Evolutionary conservation across 768 basidiomycete genomes (phyloP), one percentile per base, ranked within the genome.

Genomic region (Crassisporium funariophilum): DNA sequence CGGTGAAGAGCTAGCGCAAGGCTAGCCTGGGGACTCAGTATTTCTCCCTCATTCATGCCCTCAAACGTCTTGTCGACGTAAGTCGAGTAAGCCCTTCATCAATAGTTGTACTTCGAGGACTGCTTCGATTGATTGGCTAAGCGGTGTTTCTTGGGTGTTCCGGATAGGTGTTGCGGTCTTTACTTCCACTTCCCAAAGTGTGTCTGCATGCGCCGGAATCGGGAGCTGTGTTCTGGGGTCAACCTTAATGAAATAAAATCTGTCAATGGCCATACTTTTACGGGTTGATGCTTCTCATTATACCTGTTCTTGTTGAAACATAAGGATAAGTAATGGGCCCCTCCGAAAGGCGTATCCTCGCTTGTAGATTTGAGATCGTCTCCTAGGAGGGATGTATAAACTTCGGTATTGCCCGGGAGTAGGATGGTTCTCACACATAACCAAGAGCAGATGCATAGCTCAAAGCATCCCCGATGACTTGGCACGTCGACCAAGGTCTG

Each of bases 231-330:
- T 89, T 65, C 79, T 86, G 0, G 79, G 77, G 56, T 91, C 87
- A 24, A 86, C 78, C 88, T 92, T 48, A 35, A 15, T 27, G 42
- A n/a, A 44, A 21, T 35, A 24, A 33, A 29, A 55, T 25, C n/a
- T 27, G 38, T 37, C n/a, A n/a, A n/a, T n/a, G 19, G 24, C 29
- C 25, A 47, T 36, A 41, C 37, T 16, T 27, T 12, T 7, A 52
- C 11, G 5, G 52, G 13, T 38, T 21, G 27, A 5, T 31, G 22
- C 20, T 36, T 45, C 15, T 22, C 35, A 7, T 58, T 64, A 46
- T 63, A 84, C 89, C 70, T 87, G 83, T 66, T 91, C 90, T 65
- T 91, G 86, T 64, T 91, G 88, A 62, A 87, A 89, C 83, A 91
- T 88, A 52, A 85, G 79, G 44, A 92, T 88, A 12, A 86, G 72